A percentile compares a stretch with the other conserved stretches of the same genome.
These are phyloP conservation scores for Suhomyces faveliae DNA, from an alignment of 805 yeast genomes.

Conservation along the genomic window DNA sequence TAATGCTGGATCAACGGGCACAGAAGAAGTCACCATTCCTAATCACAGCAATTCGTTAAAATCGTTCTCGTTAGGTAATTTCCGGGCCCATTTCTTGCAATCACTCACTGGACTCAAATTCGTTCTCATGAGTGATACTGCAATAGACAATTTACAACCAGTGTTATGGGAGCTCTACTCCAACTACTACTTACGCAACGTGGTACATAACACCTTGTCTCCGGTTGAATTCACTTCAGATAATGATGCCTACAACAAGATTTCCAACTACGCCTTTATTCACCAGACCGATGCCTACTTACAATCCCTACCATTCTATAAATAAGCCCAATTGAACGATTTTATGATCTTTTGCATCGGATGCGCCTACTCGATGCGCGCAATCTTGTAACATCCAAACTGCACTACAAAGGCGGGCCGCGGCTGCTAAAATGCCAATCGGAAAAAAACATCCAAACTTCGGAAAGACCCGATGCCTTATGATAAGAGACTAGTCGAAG, in stretches of 20 bases:
- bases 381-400: not conserved
- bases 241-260: constrained; percentile 37
- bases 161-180: constrained; percentile 60
- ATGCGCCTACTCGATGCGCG: not conserved
- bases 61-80: constrained; percentile 69
- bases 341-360: not conserved
- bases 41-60: constrained; percentile 33
- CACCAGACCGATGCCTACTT: constrained; percentile 50
- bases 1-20: constrained; percentile 17
- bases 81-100: constrained; percentile 77
- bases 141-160: constrained; percentile 52
- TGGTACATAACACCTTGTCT: constrained; percentile 54
- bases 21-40: constrained; percentile 4
- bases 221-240: constrained; percentile 54
- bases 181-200: constrained; percentile 54
- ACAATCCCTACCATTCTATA: constrained; percentile 30
- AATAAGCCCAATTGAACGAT: not conserved
- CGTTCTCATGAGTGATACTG: constrained; percentile 67
- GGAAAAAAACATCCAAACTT: not conserved
- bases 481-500: not conserved
- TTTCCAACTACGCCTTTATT: constrained; percentile 57
- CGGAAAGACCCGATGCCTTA: not conserved
- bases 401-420: not conserved
- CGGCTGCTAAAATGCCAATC: not conserved
- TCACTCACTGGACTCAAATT: constrained; percentile 78